Base-by-base conservation (phyloP, 768 basidiomycete species). In the Tulasnella sp. region DNA sequence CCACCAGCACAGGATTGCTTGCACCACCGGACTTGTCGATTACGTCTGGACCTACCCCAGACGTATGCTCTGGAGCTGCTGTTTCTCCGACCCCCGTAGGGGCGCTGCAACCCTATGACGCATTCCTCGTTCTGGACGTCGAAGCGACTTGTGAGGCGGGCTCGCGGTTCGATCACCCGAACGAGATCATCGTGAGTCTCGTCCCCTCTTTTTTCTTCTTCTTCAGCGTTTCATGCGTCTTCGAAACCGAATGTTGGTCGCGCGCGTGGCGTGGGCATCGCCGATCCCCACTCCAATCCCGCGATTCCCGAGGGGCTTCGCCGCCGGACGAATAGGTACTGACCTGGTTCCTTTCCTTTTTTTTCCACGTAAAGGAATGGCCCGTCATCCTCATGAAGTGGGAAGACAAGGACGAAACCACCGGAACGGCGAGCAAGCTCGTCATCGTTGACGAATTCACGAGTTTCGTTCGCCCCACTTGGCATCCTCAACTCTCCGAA, bases 381-480 rank as follows among this genome's bases (percentile, higher is more conserved):
- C 96, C 96, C 6, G 92, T 98, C 12, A 90, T 91, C 76, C 83
- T 99, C 3, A 83, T 98, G 73, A 86, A 85, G 74, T 98, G 95
- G 95, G 84, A 81, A 76, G 87, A 91, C 77, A 86, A 82, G 75
- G 81, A 83, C 39, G 72, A 79, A 19, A 36, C 52, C 41, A 83
- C 85, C 67, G 85, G 85, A 65, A 81, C 75, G 47, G 86, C 87
- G 11, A 84, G 83, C 72, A 81, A 83, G 52, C 82, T 98, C 29
- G 86, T 89, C 77, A 82, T 90, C 42, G 84, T 90, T 22, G 90
- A 87, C 75, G 91, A 93, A 78, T 98, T 95, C 81, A 88, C 91
- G 74, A 89, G 87, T 75, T 96, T 92, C 79, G 94, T 98, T 84
- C 76, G 83, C 77, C 96, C 96, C 7, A 90, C 88, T 6, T 98